Base-by-base conservation (phyloP, 1,284 basidiomycete genomes). In the Fomitopsis pinicola region DNA sequence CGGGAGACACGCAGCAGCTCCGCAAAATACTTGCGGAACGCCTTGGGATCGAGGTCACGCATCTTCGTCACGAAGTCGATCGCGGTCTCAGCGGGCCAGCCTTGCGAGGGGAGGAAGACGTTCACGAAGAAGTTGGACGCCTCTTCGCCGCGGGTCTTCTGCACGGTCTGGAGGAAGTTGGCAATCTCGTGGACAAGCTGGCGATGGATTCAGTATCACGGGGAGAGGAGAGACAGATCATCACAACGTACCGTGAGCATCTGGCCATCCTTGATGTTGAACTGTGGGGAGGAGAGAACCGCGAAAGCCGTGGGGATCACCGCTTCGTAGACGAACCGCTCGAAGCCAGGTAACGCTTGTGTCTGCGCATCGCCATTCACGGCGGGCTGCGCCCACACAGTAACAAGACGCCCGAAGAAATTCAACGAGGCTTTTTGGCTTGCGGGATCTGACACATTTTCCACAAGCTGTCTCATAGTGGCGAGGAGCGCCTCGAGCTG, bases 241-340 rank as follows among this genome's bases (percentile, higher is more conserved):
- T 64, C 56, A 33, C 58, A 33, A 72, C 91, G 72, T 69, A 95
- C 95, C 66, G 89, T 83, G 57, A 90, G 81, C 69, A 88, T 86
- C 68, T 95, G 93, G 5, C 93, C 94, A 69, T 97, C 94, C 69
- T 91, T 91, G 66, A 92, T 80, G 71, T 97, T 97, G 72, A 98
- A 95, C 46, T 87, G 82, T 0, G 90, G 84, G 26, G 84, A 81
- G 12, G 91, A 88, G 0, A 95, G 87, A 5, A 98, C 87, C 26
- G 87, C 82, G 73, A 99, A 98, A 38, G 89, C 89, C 1, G 89
- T 78, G 4, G 93, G 93, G 57, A 98, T 80, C 46, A 98, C 78
- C 9, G 89, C 86, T 66, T 97, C 91, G 73, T 99, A 99, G 56
- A 98, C 83, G 72, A 97, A 97, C 14, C 85, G 82, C 68, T 98